Evolutionary conservation across 2,329 filamentous ascomycete genomes (phyloP), one percentile per base, ranked within the genome.

Genomic region (Emmonsia crescens): DNA sequence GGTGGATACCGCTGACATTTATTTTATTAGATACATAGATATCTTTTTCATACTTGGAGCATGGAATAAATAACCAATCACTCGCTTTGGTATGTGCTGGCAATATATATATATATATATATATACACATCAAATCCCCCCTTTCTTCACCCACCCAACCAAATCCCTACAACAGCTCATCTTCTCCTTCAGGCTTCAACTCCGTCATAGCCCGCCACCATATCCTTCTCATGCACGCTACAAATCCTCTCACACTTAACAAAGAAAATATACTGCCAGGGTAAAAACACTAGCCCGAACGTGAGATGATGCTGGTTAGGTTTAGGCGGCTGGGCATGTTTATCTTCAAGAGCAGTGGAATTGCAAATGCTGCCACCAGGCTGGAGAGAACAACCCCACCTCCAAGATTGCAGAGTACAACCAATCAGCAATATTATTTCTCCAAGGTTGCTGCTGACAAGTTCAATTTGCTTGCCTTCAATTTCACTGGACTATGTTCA

Each of bases 251-350:
- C 83, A 68, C 96, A 91, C 78, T 97, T 93, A 36, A 96, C 86
- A 71, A 97, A 92, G 77, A 97, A 96, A 44, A 96, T 83, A 76
- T 97, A 97, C 72, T 95, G 86, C 84, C 96, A 97, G 24, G 88
- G 85, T n/a, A n/a, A n/a, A n/a, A n/a, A n/a, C n/a, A n/a, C 61
- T 89, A 82, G 68, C 89, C 91, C 5, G 93, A 93, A 65, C 93
- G 78, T 66, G 89, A 91, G 72, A 91, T 92, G 74, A 97, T 96
- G 73, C 88, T 93, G 36, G 92, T 96, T 67, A 97, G 77, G 72
- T 96, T 96, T 62, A 96, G 80, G 5, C 82, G n/a, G 36, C 36
- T n/a, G 19, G 19, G 19, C 19, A 46, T 46, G n/a, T n/a, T 19
- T 46, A 16, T 46, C 5, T 46, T 46, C 5, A 19, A n/a, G 42